phyloP scores from a whole-genome alignment of 352 stramenopile genomes.

The Phytophthora melonis region DNA sequence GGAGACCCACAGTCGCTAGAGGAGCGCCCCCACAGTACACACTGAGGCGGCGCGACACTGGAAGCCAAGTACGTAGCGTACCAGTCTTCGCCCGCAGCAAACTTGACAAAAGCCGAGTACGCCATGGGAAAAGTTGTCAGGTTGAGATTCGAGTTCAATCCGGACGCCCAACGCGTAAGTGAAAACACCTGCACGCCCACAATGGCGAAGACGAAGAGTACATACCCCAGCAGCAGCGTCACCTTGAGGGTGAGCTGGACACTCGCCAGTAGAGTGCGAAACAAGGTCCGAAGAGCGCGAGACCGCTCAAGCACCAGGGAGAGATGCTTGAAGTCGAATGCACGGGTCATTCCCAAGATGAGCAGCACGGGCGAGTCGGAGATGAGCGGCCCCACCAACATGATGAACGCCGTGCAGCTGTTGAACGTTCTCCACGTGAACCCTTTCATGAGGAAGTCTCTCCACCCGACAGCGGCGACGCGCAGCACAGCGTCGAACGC shows the following conservation, averaged over 20 bases:
- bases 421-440: slow-evolving; percentile 86
- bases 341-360: slow-evolving; percentile 79
- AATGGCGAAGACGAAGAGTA: slow-evolving; percentile 85
- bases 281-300: slow-evolving; percentile 73
- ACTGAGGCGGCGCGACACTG: slow-evolving; percentile 66
- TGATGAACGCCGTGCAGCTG: slow-evolving; percentile 77
- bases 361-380: slow-evolving; percentile 70
- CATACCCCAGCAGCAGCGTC: slow-evolving; percentile 82
- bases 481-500: slow-evolving; percentile 72
- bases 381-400: slow-evolving; percentile 74
- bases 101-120: slow-evolving; percentile 83
- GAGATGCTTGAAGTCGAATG: slow-evolving; percentile 88
- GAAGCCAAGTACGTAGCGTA: slow-evolving; percentile 82
- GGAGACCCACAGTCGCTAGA: slow-evolving; percentile 76
- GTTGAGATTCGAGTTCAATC: slow-evolving; percentile 77
- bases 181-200: slow-evolving; percentile 87
- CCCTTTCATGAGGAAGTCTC: slow-evolving; percentile 86
- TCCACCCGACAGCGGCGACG: slow-evolving; percentile 79
- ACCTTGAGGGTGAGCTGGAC: slow-evolving; percentile 81
- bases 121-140: slow-evolving; percentile 82
- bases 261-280: slow-evolving; percentile 75
- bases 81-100: slow-evolving; percentile 86
- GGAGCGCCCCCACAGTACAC: slow-evolving; percentile 54
- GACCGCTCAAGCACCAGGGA: slow-evolving; percentile 80
- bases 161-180: slow-evolving; percentile 79